These are phyloP conservation scores for Lepiota brunneoincarnata DNA, from an alignment of 768 basidiomycete species.

Conservation along the genomic window DNA sequence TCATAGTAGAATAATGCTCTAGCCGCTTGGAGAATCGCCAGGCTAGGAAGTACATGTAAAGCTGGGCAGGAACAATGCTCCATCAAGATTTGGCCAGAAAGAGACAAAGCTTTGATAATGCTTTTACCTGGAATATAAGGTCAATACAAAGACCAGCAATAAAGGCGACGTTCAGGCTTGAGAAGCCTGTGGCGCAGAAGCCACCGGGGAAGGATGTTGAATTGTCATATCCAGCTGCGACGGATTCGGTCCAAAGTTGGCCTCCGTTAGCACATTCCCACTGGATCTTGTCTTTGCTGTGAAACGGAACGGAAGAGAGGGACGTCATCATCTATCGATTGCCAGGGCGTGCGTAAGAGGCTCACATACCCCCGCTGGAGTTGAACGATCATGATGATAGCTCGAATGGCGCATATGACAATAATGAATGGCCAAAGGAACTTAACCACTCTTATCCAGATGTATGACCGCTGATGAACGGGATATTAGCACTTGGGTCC, in stretches of 20 bases:
- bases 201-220: constrained; percentile 46
- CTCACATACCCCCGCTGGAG: constrained; percentile 62
- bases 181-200: constrained; percentile 61
- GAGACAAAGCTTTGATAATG: constrained; percentile 18
- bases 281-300: constrained; percentile 61
- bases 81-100: constrained; percentile 14
- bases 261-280: constrained; percentile 78
- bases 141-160: constrained; percentile 62
- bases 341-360: constrained; percentile 13
- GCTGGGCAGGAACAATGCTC: constrained; percentile 34
- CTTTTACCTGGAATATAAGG: constrained; percentile 62
- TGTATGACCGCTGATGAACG: constrained; percentile 58
- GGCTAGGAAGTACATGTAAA: constrained; percentile 75
- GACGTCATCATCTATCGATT: constrained; percentile 18
- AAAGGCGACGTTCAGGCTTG: constrained; percentile 61
- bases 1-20: constrained; percentile 64
- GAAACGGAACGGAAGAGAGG: constrained; percentile 16
- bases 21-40: constrained; percentile 74
- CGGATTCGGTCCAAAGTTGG: constrained; percentile 52
- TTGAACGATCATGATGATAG: constrained; percentile 71
- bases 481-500: constrained; percentile 13
- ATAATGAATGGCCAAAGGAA: constrained; percentile 74
- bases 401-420: constrained; percentile 59
- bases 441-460: constrained; percentile 61
- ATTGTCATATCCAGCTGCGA: constrained; percentile 36